Evolutionary conservation across 139 green algal genomes (phyloP).

Genomic region (Tetraselmis striata): DNA sequence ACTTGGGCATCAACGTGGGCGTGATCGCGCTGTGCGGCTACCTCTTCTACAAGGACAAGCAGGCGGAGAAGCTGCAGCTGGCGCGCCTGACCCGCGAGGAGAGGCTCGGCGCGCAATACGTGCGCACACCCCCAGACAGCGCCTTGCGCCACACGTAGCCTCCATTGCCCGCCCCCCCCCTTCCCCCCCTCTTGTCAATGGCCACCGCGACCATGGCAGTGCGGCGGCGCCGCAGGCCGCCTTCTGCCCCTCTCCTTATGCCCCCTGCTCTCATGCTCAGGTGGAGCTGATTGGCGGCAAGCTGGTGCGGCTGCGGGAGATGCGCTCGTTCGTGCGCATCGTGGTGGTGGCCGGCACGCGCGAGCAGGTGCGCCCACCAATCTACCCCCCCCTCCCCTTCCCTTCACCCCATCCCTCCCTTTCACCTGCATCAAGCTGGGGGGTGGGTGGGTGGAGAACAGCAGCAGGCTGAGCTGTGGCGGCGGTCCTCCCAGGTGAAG

Average conservation of each 20-base stretch:
- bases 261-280: too few relatives aligned
- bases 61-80: constrained; percentile 8
- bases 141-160: neutral
- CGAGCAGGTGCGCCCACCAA: constrained; percentile 36
- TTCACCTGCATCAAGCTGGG: too few relatives aligned
- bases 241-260: too few relatives aligned
- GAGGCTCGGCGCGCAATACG: constrained; percentile 31
- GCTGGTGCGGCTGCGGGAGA: constrained; percentile 39
- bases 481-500: too few relatives aligned
- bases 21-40: constrained; percentile 36
- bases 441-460: too few relatives aligned
- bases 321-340: constrained; percentile 40
- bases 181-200: too few relatives aligned
- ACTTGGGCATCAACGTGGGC: constrained; percentile 63
- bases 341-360: constrained; percentile 59
- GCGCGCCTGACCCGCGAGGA: constrained; percentile 60
- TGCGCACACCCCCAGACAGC: neutral
- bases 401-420: neutral
- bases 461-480: too few relatives aligned
- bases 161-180: neutral
- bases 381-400: neutral
- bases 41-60: constrained; percentile 26
- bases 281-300: constrained; percentile 65
- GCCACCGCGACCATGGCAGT: too few relatives aligned
- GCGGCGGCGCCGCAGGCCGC: too few relatives aligned